Evolutionary conservation across 2,329 filamentous ascomycete species (phyloP), one percentile per base, ranked within the genome.

Genomic region (Neopestalotiopsis sp.): DNA sequence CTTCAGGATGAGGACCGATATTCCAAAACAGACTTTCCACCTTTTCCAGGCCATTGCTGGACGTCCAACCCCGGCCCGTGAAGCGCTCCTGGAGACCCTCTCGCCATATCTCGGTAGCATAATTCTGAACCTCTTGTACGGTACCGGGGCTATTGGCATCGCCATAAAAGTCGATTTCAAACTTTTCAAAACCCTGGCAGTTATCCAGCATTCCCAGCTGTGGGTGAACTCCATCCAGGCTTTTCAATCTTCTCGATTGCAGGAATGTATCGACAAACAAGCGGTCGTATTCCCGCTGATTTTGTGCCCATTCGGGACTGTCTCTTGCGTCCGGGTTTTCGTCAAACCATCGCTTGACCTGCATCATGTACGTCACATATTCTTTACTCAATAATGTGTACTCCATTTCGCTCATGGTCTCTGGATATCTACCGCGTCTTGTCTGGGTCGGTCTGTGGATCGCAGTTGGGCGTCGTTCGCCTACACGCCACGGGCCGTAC

Each of bases 121-220:
- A 5, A 24, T 14, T 59, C 13, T 28, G 57, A 12, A 59, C 10
- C 13, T 59, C 20, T 9, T 32, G 24, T 24, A 34, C 57, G 10
- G 20, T 59, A 9, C 57, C 57, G 13, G 57, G 57, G 30, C 57
- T 59, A 14, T 30, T 20, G 10, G n/a, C 57, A 24, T 59, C 57
- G 20, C 57, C 57, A 24, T 30, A 59, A 59, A 59, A 59, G 30
- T 59, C 57, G 10, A 59, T 59, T 14, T 59, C 57, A 28, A 59
- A 24, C 2, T n/a, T 10, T 24, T 12, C 57, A 24, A 59, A 24
- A 2, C 57, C 57, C 30, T 59, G 57, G 57, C 57, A 59, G 57
- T 14, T 34, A 24, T 59, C 57, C n/a, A 59, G 10, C 30, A 30
- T 17, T 10, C 30, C 10, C 1, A 59, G 14, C 5, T 14, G 30